Evolutionary conservation across 331 rosid species (phyloP).

Genomic region (Malus hybrid): DNA sequence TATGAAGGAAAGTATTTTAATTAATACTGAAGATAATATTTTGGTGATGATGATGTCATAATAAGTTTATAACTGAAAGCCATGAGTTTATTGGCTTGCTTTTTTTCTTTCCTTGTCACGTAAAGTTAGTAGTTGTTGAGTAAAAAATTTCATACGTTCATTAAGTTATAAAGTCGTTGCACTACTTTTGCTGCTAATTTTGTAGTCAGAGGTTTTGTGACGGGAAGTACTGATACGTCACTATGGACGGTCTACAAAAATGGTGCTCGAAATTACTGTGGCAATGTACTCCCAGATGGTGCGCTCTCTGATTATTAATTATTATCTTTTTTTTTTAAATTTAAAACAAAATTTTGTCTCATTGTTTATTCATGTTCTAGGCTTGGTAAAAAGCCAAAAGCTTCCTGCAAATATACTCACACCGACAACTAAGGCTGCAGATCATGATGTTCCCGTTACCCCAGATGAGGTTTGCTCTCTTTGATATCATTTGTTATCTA

Average conservation of each 20-base stretch:
- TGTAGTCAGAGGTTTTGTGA: slow-evolving; percentile 87
- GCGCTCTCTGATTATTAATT: too few relatives aligned
- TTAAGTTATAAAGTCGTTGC: slow-evolving; percentile 1
- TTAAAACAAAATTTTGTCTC: not conserved
- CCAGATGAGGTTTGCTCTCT: slow-evolving; percentile 62
- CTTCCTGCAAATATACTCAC: slow-evolving; percentile 73
- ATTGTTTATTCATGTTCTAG: slow-evolving; percentile 31
- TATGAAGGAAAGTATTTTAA: too few relatives aligned
- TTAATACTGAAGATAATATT: too few relatives aligned
- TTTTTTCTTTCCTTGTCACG: too few relatives aligned
- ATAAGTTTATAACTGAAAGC: too few relatives aligned
- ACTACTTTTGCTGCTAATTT: slow-evolving; percentile 12
- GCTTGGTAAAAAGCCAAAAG: slow-evolving; percentile 81
- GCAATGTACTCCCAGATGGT: slow-evolving; percentile 72
- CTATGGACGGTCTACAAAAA: slow-evolving; percentile 88
- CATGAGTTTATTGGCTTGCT: too few relatives aligned
- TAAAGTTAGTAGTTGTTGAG: too few relatives aligned
- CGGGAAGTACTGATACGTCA: slow-evolving; percentile 96
- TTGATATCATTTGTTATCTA: not conserved
- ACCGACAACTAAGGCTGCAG: slow-evolving; percentile 93
- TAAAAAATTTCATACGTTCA: not conserved
- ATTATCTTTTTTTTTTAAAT: too few relatives aligned
- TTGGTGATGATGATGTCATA: too few relatives aligned
- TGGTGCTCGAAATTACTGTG: slow-evolving; percentile 80
- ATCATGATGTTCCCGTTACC: slow-evolving; percentile 85